Percentiles rank a stretch among this genome's conserved stretches.
Conservation (phyloP, 345 rosid species). For the Xanthoceras sorbifolium region DNA sequence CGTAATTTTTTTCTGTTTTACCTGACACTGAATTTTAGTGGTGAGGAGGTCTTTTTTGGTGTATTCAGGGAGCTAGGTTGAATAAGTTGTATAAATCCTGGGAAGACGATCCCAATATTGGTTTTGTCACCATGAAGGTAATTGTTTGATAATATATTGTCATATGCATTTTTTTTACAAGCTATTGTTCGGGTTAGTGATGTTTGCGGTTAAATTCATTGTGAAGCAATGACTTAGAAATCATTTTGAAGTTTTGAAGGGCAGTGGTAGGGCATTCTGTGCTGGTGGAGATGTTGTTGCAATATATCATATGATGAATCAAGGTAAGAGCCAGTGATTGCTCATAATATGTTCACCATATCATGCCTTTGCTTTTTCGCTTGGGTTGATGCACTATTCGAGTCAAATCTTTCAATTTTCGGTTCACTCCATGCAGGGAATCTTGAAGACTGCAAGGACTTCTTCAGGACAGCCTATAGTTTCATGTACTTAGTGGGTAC, state of each 20-base stretch:
- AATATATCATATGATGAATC: slow-evolving; percentile 60
- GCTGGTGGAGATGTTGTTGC: slow-evolving; percentile 89
- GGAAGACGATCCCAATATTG: slow-evolving; percentile 82
- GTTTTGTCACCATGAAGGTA: slow-evolving; percentile 85
- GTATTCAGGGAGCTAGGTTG: slow-evolving; percentile 56
- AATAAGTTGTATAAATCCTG: slow-evolving; percentile 70
- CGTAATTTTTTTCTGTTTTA: neutral
- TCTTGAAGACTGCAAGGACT: slow-evolving; percentile 43
- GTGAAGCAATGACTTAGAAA: slow-evolving; percentile 10
- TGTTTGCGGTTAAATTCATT: neutral
- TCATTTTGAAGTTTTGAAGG: slow-evolving; percentile 52
- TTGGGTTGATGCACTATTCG: slow-evolving; percentile 4
- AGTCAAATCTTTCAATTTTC: neutral
- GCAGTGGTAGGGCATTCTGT: slow-evolving; percentile 94
- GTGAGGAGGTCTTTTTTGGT: neutral
- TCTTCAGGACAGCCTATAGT: slow-evolving; percentile 53
- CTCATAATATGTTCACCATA: neutral
- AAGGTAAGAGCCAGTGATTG: slow-evolving; percentile 43
- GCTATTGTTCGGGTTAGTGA: neutral
- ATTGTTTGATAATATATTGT: slow-evolving; percentile 5
- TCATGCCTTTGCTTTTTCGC: neutral
- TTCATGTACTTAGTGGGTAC: slow-evolving; percentile 63
- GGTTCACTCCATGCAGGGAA: slow-evolving; percentile 46
- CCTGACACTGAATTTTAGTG: neutral
- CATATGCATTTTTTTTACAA: neutral